Percentiles rank a stretch among this genome's conserved stretches.
Conservation (phyloP, 2,329 filamentous ascomycete genomes). For the Epicoccum sorghinum region DNA sequence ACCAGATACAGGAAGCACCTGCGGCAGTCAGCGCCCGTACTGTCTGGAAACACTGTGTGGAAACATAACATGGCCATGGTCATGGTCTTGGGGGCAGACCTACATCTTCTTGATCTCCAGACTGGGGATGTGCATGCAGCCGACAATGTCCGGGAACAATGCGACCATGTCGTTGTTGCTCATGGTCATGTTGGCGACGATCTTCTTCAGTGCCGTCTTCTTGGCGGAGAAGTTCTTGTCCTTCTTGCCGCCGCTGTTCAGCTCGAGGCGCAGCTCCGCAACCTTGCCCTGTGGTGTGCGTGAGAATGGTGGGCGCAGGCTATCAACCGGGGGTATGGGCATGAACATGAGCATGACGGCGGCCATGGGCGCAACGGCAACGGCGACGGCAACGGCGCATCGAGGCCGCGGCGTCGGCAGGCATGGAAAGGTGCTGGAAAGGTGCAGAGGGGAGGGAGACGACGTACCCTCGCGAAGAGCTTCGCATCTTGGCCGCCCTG, state of each 20-base stretch:
- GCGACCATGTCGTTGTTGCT: slow-evolving; percentile 99
- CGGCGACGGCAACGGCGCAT: no score
- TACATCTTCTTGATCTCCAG: slow-evolving; percentile 99
- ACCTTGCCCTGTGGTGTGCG: slow-evolving; percentile 86
- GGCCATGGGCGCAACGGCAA: neutral
- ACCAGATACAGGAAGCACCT: slow-evolving; percentile 98
- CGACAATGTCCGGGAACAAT: slow-evolving; percentile 92
- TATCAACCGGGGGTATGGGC: slow-evolving; percentile 41
- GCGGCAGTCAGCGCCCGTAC: slow-evolving; percentile 37
- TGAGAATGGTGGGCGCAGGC: slow-evolving; percentile 58
- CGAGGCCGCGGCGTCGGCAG: no score
- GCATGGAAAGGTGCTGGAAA: neutral
- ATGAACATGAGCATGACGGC: slow-evolving; percentile 47
- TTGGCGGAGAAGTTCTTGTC: slow-evolving; percentile 95
- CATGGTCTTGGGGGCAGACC: slow-evolving; percentile 33
- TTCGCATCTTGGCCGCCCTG: slow-evolving; percentile 91
- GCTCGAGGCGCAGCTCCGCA: slow-evolving; percentile 91
- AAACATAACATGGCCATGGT: neutral
- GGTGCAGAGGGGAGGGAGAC: slow-evolving; percentile 1
- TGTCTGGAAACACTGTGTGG: no score
- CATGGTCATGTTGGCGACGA: slow-evolving; percentile 99
- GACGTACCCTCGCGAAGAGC: slow-evolving; percentile 93
- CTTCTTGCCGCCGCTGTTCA: slow-evolving; percentile 94
- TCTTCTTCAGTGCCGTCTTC: slow-evolving; percentile 99
- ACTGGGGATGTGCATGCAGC: slow-evolving; percentile 91